phyloP scores from a whole-genome alignment of 768 basidiomycete genomes.

The Phylloporus arenicola region DNA sequence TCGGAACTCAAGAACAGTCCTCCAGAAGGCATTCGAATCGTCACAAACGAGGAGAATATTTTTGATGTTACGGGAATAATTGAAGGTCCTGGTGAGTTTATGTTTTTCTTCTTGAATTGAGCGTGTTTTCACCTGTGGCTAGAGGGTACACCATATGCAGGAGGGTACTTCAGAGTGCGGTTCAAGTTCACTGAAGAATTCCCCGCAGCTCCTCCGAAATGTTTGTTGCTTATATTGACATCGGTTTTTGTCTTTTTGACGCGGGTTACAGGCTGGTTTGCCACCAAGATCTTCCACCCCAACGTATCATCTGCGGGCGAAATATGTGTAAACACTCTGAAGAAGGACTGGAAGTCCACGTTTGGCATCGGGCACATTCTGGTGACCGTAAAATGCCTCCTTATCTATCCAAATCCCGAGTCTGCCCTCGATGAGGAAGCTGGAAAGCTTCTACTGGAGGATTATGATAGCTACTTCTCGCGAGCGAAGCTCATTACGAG shows the following conservation, averaged over 20 bases:
- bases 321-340: constrained; percentile 95
- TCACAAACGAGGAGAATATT: constrained; percentile 83
- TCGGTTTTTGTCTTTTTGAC: constrained; percentile 2
- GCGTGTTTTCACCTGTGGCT: constrained; percentile 5
- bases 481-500: constrained; percentile 86
- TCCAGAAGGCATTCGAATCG: constrained; percentile 88
- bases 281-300: constrained; percentile 95
- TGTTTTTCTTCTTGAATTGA: constrained; percentile 3
- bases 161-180: constrained; percentile 67
- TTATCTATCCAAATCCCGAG: constrained; percentile 96
- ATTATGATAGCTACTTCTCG: constrained; percentile 82
- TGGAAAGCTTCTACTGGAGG: constrained; percentile 83
- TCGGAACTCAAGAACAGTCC: constrained; percentile 74
- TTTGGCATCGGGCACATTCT: constrained; percentile 91
- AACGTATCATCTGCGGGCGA: constrained; percentile 88
- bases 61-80: constrained; percentile 84
- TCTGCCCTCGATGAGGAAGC: constrained; percentile 96
- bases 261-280: constrained; percentile 64
- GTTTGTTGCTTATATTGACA: constrained; percentile 35
- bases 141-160: constrained; percentile 67
- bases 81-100: constrained; percentile 75
- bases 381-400: constrained; percentile 88
- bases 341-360: constrained; percentile 93
- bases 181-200: constrained; percentile 94
- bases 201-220: constrained; percentile 90